phyloP scores from a whole-genome alignment of 768 basidiomycete genomes.

The Xerocomus potaroensis region DNA sequence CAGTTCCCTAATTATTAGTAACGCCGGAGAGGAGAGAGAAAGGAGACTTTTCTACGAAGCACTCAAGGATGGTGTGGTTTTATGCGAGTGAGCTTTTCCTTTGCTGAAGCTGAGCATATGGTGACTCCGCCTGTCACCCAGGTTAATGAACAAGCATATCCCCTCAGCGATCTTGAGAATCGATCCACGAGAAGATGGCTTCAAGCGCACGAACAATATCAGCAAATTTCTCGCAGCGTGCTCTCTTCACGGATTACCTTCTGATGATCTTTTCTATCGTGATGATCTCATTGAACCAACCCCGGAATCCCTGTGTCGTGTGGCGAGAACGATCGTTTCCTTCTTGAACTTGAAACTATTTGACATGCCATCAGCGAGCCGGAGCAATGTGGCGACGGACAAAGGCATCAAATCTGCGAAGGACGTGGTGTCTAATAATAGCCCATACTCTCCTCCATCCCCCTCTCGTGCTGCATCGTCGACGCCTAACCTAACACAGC shows the following conservation, averaged over 20 bases:
- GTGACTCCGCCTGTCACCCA: conserved; percentile 25
- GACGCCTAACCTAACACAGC: conserved; percentile 52
- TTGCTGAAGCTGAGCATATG: conserved; percentile 7
- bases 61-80: conserved; percentile 76
- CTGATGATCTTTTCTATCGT: conserved; percentile 61
- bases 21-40: conserved; percentile 71
- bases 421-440: conserved; percentile 31
- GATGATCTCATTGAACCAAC: conserved; percentile 65
- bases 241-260: conserved; percentile 57
- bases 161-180: conserved; percentile 57
- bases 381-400: conserved; percentile 44
- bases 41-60: conserved; percentile 69
- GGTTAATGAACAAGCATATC: conserved; percentile 76
- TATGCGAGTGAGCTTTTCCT: conserved; percentile 74
- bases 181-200: conserved; percentile 63
- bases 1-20: conserved; percentile 36
- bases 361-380: conserved; percentile 47
- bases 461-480: conserved; percentile 51
- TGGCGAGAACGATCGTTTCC: conserved; percentile 69
- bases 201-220: conserved; percentile 63
- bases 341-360: conserved; percentile 59
- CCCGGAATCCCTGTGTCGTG: conserved; percentile 60
- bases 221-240: conserved; percentile 77
- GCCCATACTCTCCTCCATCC: conserved; percentile 27
- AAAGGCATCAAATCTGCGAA: conserved; percentile 31